Evolutionary conservation across 208 protist genomes (phyloP).

Genomic region (Leishmania major): DNA sequence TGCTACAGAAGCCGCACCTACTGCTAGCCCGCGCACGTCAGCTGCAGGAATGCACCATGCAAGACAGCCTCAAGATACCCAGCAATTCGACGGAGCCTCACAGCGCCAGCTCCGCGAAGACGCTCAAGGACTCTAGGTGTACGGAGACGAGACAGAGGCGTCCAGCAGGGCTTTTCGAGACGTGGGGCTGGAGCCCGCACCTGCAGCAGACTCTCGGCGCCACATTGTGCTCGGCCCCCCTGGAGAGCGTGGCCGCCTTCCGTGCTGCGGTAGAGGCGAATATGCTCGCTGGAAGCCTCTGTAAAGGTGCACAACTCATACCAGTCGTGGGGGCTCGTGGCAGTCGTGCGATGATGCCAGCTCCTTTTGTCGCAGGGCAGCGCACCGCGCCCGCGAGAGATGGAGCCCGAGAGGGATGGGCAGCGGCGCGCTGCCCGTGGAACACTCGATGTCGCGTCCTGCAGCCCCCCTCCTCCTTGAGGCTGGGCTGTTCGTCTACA

Average conservation of each 20-base stretch:
- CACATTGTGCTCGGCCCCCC: constrained; percentile 33
- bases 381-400: not conserved
- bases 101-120: not conserved
- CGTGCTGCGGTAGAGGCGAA: not conserved
- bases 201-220: constrained; percentile 42
- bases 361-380: not conserved
- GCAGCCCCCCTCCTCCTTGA: not conserved
- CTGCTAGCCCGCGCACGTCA: constrained; percentile 31
- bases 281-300: not conserved
- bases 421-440: not conserved
- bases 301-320: not conserved
- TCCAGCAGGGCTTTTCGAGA: constrained; percentile 10
- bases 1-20: constrained; percentile 20
- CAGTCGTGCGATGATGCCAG: not conserved
- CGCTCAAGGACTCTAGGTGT: not conserved
- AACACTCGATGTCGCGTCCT: not conserved
- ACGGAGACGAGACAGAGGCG: not conserved
- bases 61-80: not conserved
- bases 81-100: not conserved
- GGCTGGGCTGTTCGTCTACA: not conserved
- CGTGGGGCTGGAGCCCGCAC: constrained; percentile 34
- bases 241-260: constrained; percentile 15
- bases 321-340: not conserved
- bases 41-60: constrained; percentile 20
- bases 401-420: not conserved